Conservation (phyloP, 1,139 yeast genomes). For the Chernovozyma sophiae-reginae region DNA sequence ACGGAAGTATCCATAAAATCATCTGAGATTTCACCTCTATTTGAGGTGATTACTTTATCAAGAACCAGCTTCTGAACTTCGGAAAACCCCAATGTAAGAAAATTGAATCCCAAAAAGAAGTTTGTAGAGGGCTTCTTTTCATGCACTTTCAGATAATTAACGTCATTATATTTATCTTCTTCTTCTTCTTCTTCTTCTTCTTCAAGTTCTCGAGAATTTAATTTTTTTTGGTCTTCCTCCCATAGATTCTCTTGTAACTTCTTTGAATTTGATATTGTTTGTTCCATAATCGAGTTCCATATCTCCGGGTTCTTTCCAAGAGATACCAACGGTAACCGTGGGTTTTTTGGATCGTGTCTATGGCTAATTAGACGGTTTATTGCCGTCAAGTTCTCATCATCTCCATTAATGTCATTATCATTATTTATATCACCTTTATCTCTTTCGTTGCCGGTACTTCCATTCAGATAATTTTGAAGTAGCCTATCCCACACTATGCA, state of each 20-base stretch:
- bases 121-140: neutral
- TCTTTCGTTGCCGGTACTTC: too few species aligned
- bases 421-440: too few species aligned
- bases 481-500: conserved; percentile 48
- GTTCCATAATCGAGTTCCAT: conserved; percentile 52
- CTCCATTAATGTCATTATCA: conserved; percentile 16
- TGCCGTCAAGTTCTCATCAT: too few species aligned
- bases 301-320: conserved; percentile 19
- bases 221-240: conserved; percentile 19
- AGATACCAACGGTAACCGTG: neutral
- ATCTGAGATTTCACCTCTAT: conserved; percentile 36
- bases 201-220: conserved; percentile 4
- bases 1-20: conserved; percentile 20
- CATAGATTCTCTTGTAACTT: conserved; percentile 22
- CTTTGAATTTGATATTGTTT: conserved; percentile 16
- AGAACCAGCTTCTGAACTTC: conserved; percentile 29
- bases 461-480: too few species aligned
- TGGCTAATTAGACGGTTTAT: too few species aligned
- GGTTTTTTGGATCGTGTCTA: too few species aligned
- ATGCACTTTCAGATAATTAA: conserved; percentile 6
- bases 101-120: conserved; percentile 33
- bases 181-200: conserved; percentile 7
- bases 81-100: conserved; percentile 38
- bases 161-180: conserved; percentile 10
- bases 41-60: conserved; percentile 32